These are phyloP conservation scores for Vanderwaltozyma tropicalis DNA, from an alignment of 805 yeast genomes.

Conservation along the genomic window DNA sequence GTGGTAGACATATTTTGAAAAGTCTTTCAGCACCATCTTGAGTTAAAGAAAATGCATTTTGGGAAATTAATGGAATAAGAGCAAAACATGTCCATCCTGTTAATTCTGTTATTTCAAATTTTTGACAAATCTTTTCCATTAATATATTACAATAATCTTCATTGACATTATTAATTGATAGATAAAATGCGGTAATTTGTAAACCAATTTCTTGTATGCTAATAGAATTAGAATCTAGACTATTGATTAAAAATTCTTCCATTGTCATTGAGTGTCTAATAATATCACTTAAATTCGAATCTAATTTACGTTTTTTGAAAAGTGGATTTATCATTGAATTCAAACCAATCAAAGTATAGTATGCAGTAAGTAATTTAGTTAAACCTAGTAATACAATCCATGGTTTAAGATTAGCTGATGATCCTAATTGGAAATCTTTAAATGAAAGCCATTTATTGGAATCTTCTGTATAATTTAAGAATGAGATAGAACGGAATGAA, in stretches of 20 bases:
- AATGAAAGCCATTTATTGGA: conserved; percentile 17
- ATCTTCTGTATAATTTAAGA: too few species aligned
- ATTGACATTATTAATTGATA: conserved; percentile 4
- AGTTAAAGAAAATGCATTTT: conserved; percentile 2
- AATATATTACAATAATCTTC: conserved; percentile 3
- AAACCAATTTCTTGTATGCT: conserved; percentile 9
- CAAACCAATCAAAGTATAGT: conserved; percentile 6
- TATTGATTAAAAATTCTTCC: conserved; percentile 11
- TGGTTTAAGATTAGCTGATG: conserved; percentile 1
- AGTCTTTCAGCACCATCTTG: conserved; percentile 13
- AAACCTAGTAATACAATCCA: conserved; percentile 14
- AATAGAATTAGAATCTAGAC: conserved; percentile 6
- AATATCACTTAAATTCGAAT: conserved; percentile 5
- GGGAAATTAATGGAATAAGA: conserved; percentile 16
- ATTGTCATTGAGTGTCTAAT: conserved; percentile 9
- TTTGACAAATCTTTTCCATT: conserved; percentile 6
- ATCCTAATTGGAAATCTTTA: conserved; percentile 11
- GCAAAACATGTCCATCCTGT: conserved; percentile 15
- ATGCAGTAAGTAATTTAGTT: conserved; percentile 9
- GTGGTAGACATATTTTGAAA: conserved; percentile 27
- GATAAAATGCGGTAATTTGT: conserved; percentile 14
- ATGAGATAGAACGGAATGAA: too few species aligned
- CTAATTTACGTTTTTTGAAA: conserved; percentile 16
- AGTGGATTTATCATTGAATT: conserved; percentile 4
- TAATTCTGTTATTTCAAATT: conserved; percentile 10